These are phyloP conservation scores for Extremus antarcticus DNA, from an alignment of 495 filamentous ascomycete species.

Conservation along the genomic window DNA sequence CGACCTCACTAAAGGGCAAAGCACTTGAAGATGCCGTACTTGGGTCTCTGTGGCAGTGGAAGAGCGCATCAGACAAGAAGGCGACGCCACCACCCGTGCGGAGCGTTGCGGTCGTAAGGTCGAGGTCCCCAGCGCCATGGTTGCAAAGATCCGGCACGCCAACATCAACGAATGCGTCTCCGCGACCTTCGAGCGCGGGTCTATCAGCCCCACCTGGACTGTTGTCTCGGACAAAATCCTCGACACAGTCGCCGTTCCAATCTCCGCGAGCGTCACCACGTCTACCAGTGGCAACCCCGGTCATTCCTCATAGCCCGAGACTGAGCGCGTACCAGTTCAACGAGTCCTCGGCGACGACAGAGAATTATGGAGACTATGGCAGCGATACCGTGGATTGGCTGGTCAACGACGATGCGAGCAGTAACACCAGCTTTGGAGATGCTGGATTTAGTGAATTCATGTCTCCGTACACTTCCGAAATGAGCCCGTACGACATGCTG, in stretches of 20 bases:
- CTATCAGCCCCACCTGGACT: constrained; percentile 74
- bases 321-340: constrained; percentile 90
- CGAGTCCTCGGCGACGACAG: constrained; percentile 60
- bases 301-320: constrained; percentile 90
- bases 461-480: constrained; percentile 66
- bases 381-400: constrained; percentile 95
- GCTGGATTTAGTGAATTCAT: constrained; percentile 60
- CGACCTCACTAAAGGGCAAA: constrained; percentile 59
- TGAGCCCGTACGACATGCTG: constrained; percentile 97
- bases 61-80: constrained; percentile 62
- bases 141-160: constrained; percentile 71
- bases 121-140: constrained; percentile 90
- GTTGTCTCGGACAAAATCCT: constrained; percentile 60
- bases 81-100: constrained; percentile 70
- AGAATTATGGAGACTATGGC: constrained; percentile 83
- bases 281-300: constrained; percentile 76
- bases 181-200: constrained; percentile 60
- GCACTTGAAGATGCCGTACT: constrained; percentile 82
- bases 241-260: constrained; percentile 78
- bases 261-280: constrained; percentile 91
- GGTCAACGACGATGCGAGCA: constrained; percentile 72
- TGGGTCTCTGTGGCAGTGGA: constrained; percentile 84
- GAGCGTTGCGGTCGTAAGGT: constrained; percentile 70
- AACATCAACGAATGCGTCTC: constrained; percentile 48
- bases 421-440: constrained; percentile 60